Conservation (phyloP, 805 yeast species). For the Tetrapisispora phaffii region DNA sequence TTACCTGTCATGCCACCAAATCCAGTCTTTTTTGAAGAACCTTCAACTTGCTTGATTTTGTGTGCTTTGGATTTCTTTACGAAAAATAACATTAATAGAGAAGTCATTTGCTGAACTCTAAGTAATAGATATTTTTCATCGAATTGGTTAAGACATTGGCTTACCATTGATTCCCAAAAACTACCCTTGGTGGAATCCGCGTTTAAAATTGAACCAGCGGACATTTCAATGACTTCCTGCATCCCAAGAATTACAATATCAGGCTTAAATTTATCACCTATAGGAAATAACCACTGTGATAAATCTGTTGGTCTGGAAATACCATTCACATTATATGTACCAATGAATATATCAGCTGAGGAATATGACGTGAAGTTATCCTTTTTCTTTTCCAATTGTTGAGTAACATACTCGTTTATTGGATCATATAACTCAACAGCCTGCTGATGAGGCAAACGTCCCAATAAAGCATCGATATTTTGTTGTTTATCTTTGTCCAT, state of each 20-base stretch:
- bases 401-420: conserved; percentile 70
- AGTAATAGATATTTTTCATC: conserved; percentile 50
- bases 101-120: conserved; percentile 68
- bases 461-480: conserved; percentile 80
- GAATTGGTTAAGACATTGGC: conserved; percentile 48
- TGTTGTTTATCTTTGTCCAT: conserved; percentile 85
- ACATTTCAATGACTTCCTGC: conserved; percentile 88
- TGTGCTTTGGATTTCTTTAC: conserved; percentile 41
- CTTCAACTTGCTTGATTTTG: conserved; percentile 73
- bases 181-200: conserved; percentile 72
- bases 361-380: conserved; percentile 49
- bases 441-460: conserved; percentile 61
- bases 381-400: conserved; percentile 38
- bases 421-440: conserved; percentile 81
- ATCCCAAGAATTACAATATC: conserved; percentile 84
- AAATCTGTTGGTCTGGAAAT: conserved; percentile 48
- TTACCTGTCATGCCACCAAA: conserved; percentile 95
- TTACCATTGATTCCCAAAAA: conserved; percentile 69
- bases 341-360: conserved; percentile 58
- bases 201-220: conserved; percentile 80
- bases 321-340: conserved; percentile 86
- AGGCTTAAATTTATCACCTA: conserved; percentile 45
- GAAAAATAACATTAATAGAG: conserved; percentile 54
- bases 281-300: conserved; percentile 73
- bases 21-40: conserved; percentile 92